A percentile compares a stretch with the other conserved stretches of the same genome.
Conservation (phyloP, 129 eudicot genomes). For the Mikania micrantha region DNA sequence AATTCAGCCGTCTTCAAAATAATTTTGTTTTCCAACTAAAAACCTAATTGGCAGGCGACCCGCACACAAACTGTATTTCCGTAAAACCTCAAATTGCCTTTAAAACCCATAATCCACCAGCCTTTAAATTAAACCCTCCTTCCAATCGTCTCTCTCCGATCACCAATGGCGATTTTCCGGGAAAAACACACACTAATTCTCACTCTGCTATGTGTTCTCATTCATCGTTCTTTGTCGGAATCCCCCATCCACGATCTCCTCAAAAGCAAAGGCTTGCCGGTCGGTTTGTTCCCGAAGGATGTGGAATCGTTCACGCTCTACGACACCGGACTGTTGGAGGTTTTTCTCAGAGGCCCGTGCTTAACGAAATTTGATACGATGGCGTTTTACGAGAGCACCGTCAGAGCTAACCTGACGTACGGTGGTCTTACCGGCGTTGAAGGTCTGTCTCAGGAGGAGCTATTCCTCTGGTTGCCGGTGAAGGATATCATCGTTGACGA, state of each 20-base stretch:
- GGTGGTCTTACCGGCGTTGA: conserved; percentile 62
- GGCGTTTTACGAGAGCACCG: conserved; percentile 58
- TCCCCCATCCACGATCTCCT: conserved; percentile 71
- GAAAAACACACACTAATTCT: conserved; percentile 7
- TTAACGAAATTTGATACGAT: conserved; percentile 59
- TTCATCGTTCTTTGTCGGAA: conserved; percentile 2
- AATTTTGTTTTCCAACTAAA: neutral
- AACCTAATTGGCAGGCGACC: conserved; percentile 13
- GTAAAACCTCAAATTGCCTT: conserved; percentile 9
- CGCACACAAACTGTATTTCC: neutral
- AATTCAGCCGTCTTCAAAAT: neutral
- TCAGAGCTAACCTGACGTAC: conserved; percentile 63
- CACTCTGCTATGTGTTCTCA: neutral
- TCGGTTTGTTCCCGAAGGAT: conserved; percentile 60
- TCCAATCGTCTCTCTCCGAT: neutral
- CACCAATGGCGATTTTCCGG: conserved; percentile 36
- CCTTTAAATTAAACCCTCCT: conserved; percentile 23
- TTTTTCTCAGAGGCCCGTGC: conserved; percentile 51
- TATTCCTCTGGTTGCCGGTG: conserved; percentile 75
- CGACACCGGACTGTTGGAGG: conserved; percentile 57
- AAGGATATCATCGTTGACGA: conserved; percentile 68
- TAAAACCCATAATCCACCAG: conserved; percentile 18
- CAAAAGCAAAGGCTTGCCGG: conserved; percentile 56
- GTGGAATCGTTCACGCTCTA: conserved; percentile 50
- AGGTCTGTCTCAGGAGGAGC: conserved; percentile 66